Evolutionary conservation across 257 asterid genomes (phyloP).

Genomic region (Nicotiana sylvestris): DNA sequence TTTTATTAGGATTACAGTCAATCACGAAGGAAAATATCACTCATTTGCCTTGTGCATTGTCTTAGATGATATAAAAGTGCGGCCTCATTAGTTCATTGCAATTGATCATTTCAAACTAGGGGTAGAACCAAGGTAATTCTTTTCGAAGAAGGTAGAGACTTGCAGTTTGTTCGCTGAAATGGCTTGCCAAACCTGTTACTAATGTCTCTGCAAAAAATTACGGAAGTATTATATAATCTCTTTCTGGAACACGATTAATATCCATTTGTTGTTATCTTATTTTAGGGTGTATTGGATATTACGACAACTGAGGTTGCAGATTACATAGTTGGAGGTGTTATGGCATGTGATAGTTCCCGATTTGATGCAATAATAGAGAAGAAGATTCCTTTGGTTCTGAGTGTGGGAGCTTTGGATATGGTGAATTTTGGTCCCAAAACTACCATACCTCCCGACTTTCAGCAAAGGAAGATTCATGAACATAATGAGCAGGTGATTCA

Average conservation of each 20-base stretch:
- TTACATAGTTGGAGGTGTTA: conserved; percentile 83
- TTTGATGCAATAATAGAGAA: conserved; percentile 77
- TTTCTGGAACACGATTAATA: not conserved
- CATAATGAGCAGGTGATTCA: conserved; percentile 79
- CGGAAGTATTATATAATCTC: not conserved
- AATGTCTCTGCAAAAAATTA: not conserved
- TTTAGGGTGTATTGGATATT: conserved; percentile 87
- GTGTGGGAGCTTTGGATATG: conserved; percentile 95
- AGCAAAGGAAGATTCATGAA: conserved; percentile 57
- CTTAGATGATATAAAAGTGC: not conserved
- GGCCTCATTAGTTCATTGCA: conserved; percentile 8
- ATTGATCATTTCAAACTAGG: not conserved
- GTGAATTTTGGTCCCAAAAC: conserved; percentile 85
- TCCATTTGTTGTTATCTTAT: conserved; percentile 4
- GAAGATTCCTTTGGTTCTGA: conserved; percentile 82
- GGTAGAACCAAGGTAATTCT: not conserved
- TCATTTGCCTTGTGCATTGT: not conserved
- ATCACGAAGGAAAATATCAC: not conserved
- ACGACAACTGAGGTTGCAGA: conserved; percentile 98
- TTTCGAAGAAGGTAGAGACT: not conserved
- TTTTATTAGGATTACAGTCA: not conserved
- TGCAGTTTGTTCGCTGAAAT: not conserved
- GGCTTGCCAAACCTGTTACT: not conserved
- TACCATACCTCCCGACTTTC: conserved; percentile 66
- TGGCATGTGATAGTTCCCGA: conserved; percentile 87